Evolutionary conservation across 2,329 filamentous ascomycete genomes (phyloP).

Genomic region (Periconia digitata): DNA sequence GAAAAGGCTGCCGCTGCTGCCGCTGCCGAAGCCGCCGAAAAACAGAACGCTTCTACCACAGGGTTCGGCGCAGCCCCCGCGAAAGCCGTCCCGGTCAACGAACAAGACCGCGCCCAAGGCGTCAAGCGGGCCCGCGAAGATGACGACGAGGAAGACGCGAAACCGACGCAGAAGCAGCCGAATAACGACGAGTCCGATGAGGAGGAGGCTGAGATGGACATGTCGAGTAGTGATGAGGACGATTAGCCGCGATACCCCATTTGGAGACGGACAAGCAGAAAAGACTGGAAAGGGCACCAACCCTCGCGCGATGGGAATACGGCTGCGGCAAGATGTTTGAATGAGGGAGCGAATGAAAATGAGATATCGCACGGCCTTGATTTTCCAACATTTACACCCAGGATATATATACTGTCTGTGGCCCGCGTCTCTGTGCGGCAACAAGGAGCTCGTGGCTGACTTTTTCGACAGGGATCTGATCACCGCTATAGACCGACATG

Average conservation of each 20-base stretch:
- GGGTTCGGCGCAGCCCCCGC: conserved; percentile 32
- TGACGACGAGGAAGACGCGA: conserved; percentile 57
- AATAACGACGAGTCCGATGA: conserved; percentile 53
- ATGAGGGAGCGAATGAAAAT: not conserved
- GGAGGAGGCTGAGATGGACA: conserved; percentile 55
- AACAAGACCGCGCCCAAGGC: conserved; percentile 54
- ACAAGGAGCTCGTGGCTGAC: too few species aligned
- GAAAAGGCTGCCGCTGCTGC: conserved; percentile 23
- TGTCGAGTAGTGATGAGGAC: conserved; percentile 73
- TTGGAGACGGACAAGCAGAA: not conserved
- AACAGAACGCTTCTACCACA: conserved; percentile 47
- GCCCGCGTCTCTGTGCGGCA: too few species aligned
- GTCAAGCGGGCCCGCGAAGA: conserved; percentile 70
- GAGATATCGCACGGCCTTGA: too few species aligned
- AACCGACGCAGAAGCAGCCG: conserved; percentile 9
- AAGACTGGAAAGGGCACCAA: not conserved
- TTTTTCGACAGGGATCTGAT: too few species aligned
- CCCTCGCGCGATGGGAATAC: too few species aligned
- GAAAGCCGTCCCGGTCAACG: conserved; percentile 35
- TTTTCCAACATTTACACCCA: too few species aligned
- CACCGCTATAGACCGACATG: too few species aligned
- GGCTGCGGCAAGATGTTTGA: too few species aligned
- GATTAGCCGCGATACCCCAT: conserved; percentile 6
- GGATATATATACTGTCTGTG: too few species aligned
- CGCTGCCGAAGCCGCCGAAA: conserved; percentile 12